Evolutionary conservation across 768 basidiomycete species (phyloP).

Genomic region (Mycena capillaripes): DNA sequence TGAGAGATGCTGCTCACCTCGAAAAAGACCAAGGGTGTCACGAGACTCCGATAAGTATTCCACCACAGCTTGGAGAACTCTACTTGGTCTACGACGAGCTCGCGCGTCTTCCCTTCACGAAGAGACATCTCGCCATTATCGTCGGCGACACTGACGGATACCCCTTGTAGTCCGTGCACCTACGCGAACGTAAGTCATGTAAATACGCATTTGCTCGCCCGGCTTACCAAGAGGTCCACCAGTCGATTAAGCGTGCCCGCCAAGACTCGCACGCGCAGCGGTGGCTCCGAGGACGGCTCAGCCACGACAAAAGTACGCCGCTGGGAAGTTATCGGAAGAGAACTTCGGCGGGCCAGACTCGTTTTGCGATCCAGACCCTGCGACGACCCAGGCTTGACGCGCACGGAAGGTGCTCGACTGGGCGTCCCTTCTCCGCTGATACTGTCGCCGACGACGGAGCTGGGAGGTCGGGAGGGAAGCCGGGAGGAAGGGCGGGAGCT

Average conservation of each 20-base stretch:
- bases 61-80: constrained; percentile 89
- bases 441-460: constrained; percentile 66
- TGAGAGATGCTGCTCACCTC: constrained; percentile 71
- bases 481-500: constrained; percentile 72
- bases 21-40: constrained; percentile 86
- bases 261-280: constrained; percentile 82
- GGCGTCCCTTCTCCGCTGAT: constrained; percentile 58
- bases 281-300: constrained; percentile 77
- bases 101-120: constrained; percentile 79
- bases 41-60: constrained; percentile 86
- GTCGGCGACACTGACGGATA: constrained; percentile 86
- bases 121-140: constrained; percentile 90
- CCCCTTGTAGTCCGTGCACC: constrained; percentile 82
- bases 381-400: constrained; percentile 79
- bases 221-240: constrained; percentile 80
- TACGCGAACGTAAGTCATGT: too few species aligned
- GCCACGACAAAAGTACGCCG: constrained; percentile 69
- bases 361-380: constrained; percentile 83
- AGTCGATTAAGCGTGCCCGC: constrained; percentile 84
- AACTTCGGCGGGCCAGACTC: constrained; percentile 81
- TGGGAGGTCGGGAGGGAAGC: constrained; percentile 78
- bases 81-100: constrained; percentile 76
- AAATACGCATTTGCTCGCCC: too few species aligned
- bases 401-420: constrained; percentile 78
- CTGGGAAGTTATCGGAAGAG: constrained; percentile 82